A percentile compares a stretch with the other conserved stretches of the same genome.
Conservation (phyloP, 257 asterid genomes). For the Catharanthus roseus region DNA sequence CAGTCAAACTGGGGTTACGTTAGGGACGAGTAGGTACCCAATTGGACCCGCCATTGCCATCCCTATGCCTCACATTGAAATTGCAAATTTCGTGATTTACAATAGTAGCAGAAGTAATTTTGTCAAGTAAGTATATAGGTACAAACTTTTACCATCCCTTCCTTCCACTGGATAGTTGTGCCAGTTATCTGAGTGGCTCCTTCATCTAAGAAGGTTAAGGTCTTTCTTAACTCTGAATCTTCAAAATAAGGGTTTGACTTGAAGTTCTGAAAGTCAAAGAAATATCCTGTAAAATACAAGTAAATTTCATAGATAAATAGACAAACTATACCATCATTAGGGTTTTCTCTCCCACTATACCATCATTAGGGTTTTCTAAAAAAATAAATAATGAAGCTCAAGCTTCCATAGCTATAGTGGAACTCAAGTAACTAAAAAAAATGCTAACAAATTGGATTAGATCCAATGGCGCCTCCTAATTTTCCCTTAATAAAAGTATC, state of each 20-base stretch:
- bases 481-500: no score
- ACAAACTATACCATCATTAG: no score
- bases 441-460: no score
- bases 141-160: slow-evolving; percentile 44
- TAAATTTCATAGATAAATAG: not conserved
- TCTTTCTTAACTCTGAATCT: slow-evolving; percentile 42
- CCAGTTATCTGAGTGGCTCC: slow-evolving; percentile 45
- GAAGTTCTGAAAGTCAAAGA: slow-evolving; percentile 41
- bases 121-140: not conserved
- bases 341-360: no score
- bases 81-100: not conserved
- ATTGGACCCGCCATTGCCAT: no score
- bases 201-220: slow-evolving; percentile 39
- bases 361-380: no score
- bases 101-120: not conserved
- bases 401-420: no score
- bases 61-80: slow-evolving; percentile 23
- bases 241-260: slow-evolving; percentile 51
- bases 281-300: not conserved
- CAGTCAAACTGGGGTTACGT: no score
- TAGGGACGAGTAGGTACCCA: no score
- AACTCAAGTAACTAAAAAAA: no score
- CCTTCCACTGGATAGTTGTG: slow-evolving; percentile 54
- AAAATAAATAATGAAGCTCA: no score
- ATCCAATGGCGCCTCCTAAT: no score